Evolutionary conservation across 768 basidiomycete species (phyloP), one percentile per base, ranked within the genome.

Genomic region (Suillus decipiens): DNA sequence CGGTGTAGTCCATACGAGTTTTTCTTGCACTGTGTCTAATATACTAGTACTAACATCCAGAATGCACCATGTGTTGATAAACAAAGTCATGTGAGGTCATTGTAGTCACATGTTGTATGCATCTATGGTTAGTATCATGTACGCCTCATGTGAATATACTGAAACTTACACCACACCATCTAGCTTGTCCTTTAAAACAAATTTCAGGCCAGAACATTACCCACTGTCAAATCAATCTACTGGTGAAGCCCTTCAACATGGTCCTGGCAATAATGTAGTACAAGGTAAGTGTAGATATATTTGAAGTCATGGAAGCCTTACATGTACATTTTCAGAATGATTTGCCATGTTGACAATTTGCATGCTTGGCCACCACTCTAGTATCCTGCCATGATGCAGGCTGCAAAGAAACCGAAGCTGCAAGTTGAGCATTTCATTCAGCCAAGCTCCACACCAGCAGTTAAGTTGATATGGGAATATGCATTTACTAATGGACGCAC

Each of bases 241-340:
- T 43, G 42, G 42, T 43, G 42, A 43, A 43, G 42, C 42, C 42
- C 42, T 43, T 43, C 42, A 43, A 43, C 42, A 7, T 43, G 42
- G 42, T 43, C 19, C 42, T 43, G 42, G 42, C 42, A 43, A 19
- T 43, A n/a, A 43, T 43, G 42, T 43, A 43, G 42, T n/a, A 43
- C 42, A 43, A 43, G 42, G 42, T 43, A 43, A 43, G 42, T 43
- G 42, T 43, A 43, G 42, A 43, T 43, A 43, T n/a, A n/a, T 43
- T 43, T 43, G 42, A 43, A 43, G 42, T 43, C 42, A n/a, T 12
- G 19, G 42, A 43, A 43, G 42, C 19, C 42, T 43, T 7, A 43
- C 43, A 43, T 43, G 43, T 43, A 43, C 15, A 43, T 43, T 43
- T 43, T 43, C 42, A n/a, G 42, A 43, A 43, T 43, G 42, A 43